Base-by-base conservation (phyloP, 805 yeast species). In the Barnettozyma sucrosica region DNA sequence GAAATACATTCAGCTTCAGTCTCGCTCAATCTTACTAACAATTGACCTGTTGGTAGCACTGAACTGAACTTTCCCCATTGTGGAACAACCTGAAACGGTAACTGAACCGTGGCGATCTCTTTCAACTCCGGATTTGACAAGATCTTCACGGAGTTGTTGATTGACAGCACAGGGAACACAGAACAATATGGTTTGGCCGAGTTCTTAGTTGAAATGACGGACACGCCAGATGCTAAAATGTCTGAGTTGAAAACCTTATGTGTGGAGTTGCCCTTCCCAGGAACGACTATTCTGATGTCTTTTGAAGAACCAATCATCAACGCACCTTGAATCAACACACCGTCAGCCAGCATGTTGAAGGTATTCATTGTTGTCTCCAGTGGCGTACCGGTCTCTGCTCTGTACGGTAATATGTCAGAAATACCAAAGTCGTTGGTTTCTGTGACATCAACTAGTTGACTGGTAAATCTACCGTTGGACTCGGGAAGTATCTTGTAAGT, bases 401-500 rank as follows among this genome's bases (percentile, higher is more conserved):
- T 80, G 19, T 84, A 65, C 1, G 90, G 82, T 8, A 78, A 70
- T 7, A 92, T 69, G 7, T 72, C 68, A 1, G 70, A 67, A 16
- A 90, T 73, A 3, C 76, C 72, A 2, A 78, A 68, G 28, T 74
- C 79, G 41, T 77, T 76, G 0, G 79, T 68, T 36, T 72, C 74
- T 6, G 76, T 65, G 0, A 67, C 61, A 36, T 72, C 82, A 7
- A 77, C 69, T 48, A 74, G 74, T 23, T 73, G 74, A 0, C 80
- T 85, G 25, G 69, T 67, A 59, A 81, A 89, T 43, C 80, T 69
- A 0, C 92, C 93, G 40, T 73, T 65, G 0, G 74, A 67, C 38
- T 73, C 75, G 1, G 95, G 95, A 4, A 81, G 61, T 2, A 90
- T 65, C 57, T 81, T 80, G 65, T 76, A 87, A 0, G 80, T 72